phyloP scores from a whole-genome alignment of 1,284 basidiomycete species.

The Papiliotrema terrestris region DNA sequence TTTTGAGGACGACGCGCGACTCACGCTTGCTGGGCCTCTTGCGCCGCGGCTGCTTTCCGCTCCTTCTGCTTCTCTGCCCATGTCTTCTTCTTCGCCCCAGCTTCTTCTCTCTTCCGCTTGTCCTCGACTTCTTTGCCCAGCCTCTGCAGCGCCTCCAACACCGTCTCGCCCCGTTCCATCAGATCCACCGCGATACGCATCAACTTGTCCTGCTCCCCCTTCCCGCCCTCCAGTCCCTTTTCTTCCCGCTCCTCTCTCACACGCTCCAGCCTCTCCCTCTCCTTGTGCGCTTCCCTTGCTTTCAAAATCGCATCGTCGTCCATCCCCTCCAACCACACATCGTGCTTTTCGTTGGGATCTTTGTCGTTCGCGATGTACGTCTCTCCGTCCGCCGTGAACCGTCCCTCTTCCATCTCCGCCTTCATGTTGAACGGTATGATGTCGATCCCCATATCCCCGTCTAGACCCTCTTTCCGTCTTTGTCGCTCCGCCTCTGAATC shows the following conservation, averaged over 20 bases:
- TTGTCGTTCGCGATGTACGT: slow-evolving; percentile 73
- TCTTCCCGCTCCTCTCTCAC: slow-evolving; percentile 63
- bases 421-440: slow-evolving; percentile 98
- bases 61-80: slow-evolving; percentile 50
- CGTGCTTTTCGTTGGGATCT: slow-evolving; percentile 87
- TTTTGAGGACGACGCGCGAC: slow-evolving; percentile 7
- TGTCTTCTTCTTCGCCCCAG: slow-evolving; percentile 37
- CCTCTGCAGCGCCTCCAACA: slow-evolving; percentile 83
- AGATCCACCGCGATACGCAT: slow-evolving; percentile 66
- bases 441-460: slow-evolving; percentile 81
- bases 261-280: slow-evolving; percentile 61
- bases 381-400: slow-evolving; percentile 86
- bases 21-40: slow-evolving; percentile 29
- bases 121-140: slow-evolving; percentile 71
- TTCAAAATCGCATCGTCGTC: slow-evolving; percentile 82
- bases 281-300: slow-evolving; percentile 69
- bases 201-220: slow-evolving; percentile 60
- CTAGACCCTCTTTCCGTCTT: slow-evolving; percentile 24
- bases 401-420: slow-evolving; percentile 94
- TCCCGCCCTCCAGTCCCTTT: slow-evolving; percentile 35
- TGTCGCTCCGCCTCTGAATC: slow-evolving; percentile 23
- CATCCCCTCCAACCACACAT: slow-evolving; percentile 89
- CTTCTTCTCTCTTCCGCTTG: slow-evolving; percentile 44
- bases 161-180: slow-evolving; percentile 84
- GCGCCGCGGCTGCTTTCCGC: slow-evolving; percentile 38